phyloP scores from a whole-genome alignment of 495 filamentous ascomycete genomes.

The Aspergillus leporis region DNA sequence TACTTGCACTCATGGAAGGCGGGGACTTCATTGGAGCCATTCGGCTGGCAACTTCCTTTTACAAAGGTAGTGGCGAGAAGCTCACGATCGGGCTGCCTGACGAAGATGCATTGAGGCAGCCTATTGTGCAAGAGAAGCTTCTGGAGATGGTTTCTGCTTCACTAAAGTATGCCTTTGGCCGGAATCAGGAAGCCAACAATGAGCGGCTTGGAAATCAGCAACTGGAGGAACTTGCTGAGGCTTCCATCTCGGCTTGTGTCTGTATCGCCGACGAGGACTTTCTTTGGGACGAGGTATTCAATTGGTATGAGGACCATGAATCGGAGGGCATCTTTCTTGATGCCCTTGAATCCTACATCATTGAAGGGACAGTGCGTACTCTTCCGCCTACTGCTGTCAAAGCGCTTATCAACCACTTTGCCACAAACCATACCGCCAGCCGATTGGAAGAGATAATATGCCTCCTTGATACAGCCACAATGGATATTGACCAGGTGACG shows the following conservation, averaged over 20 bases:
- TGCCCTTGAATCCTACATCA: constrained; percentile 79
- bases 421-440: constrained; percentile 65
- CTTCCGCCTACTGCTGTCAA: constrained; percentile 86
- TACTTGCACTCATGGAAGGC: constrained; percentile 94
- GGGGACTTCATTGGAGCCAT: constrained; percentile 93
- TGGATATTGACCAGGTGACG: constrained; percentile 93
- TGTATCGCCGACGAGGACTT: constrained; percentile 75
- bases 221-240: constrained; percentile 75
- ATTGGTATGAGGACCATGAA: constrained; percentile 78
- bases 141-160: constrained; percentile 95
- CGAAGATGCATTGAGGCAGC: constrained; percentile 71
- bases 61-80: constrained; percentile 83
- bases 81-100: constrained; percentile 92
- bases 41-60: constrained; percentile 85
- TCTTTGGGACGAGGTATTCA: constrained; percentile 87
- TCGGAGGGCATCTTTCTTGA: constrained; percentile 78
- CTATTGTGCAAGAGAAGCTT: constrained; percentile 82
- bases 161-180: constrained; percentile 81
- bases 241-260: constrained; percentile 80
- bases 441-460: constrained; percentile 95
- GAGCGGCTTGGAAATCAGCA: constrained; percentile 55
- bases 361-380: constrained; percentile 70
- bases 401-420: constrained; percentile 77
- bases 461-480: constrained; percentile 81
- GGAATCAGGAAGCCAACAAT: constrained; percentile 49